These are phyloP conservation scores for Nakazawaea laoshanensis DNA, from an alignment of 805 yeast genomes.

Conservation along the genomic window DNA sequence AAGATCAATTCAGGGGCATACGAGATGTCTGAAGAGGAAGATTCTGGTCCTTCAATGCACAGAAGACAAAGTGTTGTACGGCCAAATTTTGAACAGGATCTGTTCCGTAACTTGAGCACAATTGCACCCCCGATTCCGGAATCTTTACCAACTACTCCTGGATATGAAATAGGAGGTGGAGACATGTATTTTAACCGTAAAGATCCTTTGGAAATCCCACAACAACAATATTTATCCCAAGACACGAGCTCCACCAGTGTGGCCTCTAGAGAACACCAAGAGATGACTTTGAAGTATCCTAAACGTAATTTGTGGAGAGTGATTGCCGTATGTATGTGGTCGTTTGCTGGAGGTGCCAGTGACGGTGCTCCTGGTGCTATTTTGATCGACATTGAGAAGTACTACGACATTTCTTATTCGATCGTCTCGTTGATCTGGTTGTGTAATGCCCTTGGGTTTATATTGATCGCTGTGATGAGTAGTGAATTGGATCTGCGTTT, in stretches of 20 bases:
- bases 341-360: slow-evolving; percentile 31
- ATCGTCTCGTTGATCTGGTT: slow-evolving; percentile 53
- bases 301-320: slow-evolving; percentile 34
- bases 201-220: slow-evolving; percentile 11
- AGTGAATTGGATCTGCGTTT: slow-evolving; percentile 32
- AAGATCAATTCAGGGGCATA: slow-evolving; percentile 3
- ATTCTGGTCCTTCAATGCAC: slow-evolving; percentile 2
- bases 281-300: slow-evolving; percentile 34
- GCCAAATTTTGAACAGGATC: slow-evolving; percentile 3
- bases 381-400: slow-evolving; percentile 42
- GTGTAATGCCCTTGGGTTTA: slow-evolving; percentile 47
- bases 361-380: slow-evolving; percentile 58
- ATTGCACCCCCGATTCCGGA: slow-evolving; percentile 31
- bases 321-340: slow-evolving; percentile 30
- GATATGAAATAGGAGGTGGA: slow-evolving; percentile 18
- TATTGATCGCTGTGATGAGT: slow-evolving; percentile 39
- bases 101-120: slow-evolving; percentile 8
- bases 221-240: slow-evolving; percentile 12
- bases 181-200: slow-evolving; percentile 3
- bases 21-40: not conserved
- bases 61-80: slow-evolving; percentile 2
- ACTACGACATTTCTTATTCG: slow-evolving; percentile 39
- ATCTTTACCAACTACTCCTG: slow-evolving; percentile 33
- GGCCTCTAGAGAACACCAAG: slow-evolving; percentile 7
- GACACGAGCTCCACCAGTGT: not conserved